Base-by-base conservation (phyloP, 2,329 filamentous ascomycete species). In the Botrytis deweyae region DNA sequence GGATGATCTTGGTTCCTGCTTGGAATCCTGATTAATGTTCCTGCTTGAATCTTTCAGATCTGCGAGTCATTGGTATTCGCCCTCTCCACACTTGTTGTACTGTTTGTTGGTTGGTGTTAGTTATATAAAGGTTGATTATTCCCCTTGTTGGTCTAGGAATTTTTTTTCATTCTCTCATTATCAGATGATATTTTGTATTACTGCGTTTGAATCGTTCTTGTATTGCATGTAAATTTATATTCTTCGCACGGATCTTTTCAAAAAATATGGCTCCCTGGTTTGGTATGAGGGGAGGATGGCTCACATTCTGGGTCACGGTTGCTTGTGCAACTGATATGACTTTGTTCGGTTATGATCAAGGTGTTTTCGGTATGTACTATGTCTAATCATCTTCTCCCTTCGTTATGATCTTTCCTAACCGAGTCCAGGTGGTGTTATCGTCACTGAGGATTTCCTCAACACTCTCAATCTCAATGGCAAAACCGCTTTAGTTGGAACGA, bases 221-320 rank as follows among this genome's bases (percentile, higher is more conserved):
- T 58, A 59, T 7, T 73, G 59, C 25, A n/a, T 36, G 59, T 73
- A 59, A 63, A 73, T 33, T 25, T 38, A 29, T 18, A 20, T 3
- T 33, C 59, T 70, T 68, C n/a, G 52, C 36, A 65, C 44, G 63
- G 70, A 33, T n/a, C 46, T 52, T 44, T 1, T 22, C 14, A 40
- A 25, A 52, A 46, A 59, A 70, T 9, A 73, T 73, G 66, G 72
- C 66, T 12, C 72, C 72, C 68, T 88, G 87, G 76, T 88, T 88
- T 80, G 86, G 87, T 70, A 77, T 87, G 63, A 86, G 82, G n/a
- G 86, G 86, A 74, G 84, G 83, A 83, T 87, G 85, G 86, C 83
- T 88, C 55, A 87, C 86, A 25, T 87, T 88, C 75, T 88, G 87
- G 87, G 82, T 88, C n/a, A 87, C 79, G 22, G 81, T 85, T 59